Conservation (phyloP, 305 asterid genomes). For the Petunia hybrid region DNA sequence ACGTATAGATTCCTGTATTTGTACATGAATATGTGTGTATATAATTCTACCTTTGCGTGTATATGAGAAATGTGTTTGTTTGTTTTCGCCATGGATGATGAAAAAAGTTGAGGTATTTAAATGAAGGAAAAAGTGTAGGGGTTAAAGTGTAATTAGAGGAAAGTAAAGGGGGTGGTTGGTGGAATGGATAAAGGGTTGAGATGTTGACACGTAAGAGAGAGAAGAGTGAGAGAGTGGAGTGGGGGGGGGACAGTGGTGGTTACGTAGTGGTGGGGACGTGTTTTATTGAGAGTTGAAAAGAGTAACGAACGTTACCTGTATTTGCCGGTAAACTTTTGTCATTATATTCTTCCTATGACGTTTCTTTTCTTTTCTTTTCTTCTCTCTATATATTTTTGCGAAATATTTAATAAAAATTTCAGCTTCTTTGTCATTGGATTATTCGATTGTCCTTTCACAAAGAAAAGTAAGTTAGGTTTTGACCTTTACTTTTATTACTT, state of each 20-base stretch:
- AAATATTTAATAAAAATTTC: not conserved
- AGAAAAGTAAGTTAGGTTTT: not conserved
- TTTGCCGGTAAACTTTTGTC: not conserved
- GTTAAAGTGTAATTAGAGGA: conserved; percentile 41
- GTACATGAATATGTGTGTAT: not conserved
- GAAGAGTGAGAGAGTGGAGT: conserved; percentile 31
- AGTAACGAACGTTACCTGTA: conserved; percentile 43
- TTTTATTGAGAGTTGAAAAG: conserved; percentile 30
- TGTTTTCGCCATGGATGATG: conserved; percentile 43
- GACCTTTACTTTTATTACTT: no score
- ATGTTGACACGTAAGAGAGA: conserved; percentile 52
- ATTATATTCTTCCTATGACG: not conserved
- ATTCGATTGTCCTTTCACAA: not conserved
- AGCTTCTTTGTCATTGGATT: not conserved
- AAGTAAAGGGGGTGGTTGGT: conserved; percentile 38
- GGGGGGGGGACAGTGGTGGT: conserved; percentile 52
- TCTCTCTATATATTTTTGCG: not conserved
- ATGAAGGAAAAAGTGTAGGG: conserved; percentile 36
- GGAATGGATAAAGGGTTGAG: conserved; percentile 33
- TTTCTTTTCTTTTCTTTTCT: not conserved
- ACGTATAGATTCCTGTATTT: conserved; percentile 21
- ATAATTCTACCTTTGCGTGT: no score
- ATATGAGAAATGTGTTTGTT: not conserved
- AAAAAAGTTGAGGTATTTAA: conserved; percentile 30
- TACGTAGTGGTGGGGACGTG: conserved; percentile 62